Evolutionary conservation across 2,329 filamentous ascomycete species (phyloP), one percentile per base, ranked within the genome.

Genomic region (Diaporthe nobilis): DNA sequence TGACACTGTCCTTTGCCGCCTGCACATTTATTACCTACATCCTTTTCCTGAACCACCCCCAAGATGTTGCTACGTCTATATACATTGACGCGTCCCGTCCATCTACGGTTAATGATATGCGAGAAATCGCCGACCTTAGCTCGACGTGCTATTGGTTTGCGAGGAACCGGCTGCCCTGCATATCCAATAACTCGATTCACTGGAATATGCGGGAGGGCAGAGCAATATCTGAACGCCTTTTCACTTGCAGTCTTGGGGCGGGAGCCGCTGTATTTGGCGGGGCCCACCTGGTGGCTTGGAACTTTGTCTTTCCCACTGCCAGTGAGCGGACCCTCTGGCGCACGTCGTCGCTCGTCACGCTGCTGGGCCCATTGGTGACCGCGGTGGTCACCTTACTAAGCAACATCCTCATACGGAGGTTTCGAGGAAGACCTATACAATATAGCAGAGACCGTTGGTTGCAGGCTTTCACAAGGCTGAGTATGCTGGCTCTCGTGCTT

Each of bases 81-180:
- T 55, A 55, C 51, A 13, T 55, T 1, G 6, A 55, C 0, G 9
- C 51, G n/a, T 28, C 51, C 1, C 51, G 51, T 1, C 12, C 8
- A 13, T 9, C n/a, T 17, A 55, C 51, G 8, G 3, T 28, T 13
- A 25, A 31, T 1, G 51, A 55, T 28, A 7, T 55, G 51, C n/a
- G 4, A 15, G 2, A 6, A 0, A 55, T 55, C 6, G 51, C 25
- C 4, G 25, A 28, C 13, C n/a, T 55, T 1, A 55, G n/a, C n/a
- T 4, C 51, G 2, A 0, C 1, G 15, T 2, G 12, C 20, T 1
- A 0, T n/a, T 51, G 47, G 47, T 15, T 25, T 28, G 1, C 0
- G 13, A 2, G 0, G 1, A 2, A 3, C 12, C 51, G n/a, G 25
- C 51, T 55, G 25, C 51, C 51, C 31, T 28, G n/a, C 31, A 1